These are phyloP conservation scores for Brassica cretica DNA, from an alignment of 345 rosid species.

Conservation along the genomic window DNA sequence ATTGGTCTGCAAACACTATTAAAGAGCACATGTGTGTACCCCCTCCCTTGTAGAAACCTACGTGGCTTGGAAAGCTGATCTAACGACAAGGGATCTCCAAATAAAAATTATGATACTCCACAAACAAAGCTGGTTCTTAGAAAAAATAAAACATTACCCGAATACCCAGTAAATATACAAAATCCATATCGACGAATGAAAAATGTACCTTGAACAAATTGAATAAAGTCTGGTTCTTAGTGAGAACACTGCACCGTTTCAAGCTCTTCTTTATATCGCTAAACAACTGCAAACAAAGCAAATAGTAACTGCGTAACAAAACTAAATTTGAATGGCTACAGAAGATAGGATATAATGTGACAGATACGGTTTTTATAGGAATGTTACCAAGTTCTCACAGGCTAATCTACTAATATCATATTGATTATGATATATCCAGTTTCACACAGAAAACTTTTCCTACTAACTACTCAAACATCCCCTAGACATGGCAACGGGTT, in stretches of 20 bases:
- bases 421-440: background rate
- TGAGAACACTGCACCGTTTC: slow-evolving; percentile 89
- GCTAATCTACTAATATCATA: slow-evolving; percentile 1
- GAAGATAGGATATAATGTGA: background rate
- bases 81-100: slow-evolving; percentile 20
- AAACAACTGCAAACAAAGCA: slow-evolving; percentile 61
- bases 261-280: slow-evolving; percentile 93
- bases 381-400: background rate
- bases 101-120: slow-evolving; percentile 7
- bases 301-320: slow-evolving; percentile 1
- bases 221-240: slow-evolving; percentile 81
- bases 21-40: background rate
- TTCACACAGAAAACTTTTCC: slow-evolving; percentile 4
- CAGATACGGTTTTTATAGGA: background rate
- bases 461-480: slow-evolving; percentile 25
- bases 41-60: slow-evolving; percentile 8
- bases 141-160: slow-evolving; percentile 11
- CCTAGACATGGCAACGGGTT: background rate
- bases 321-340: slow-evolving; percentile 4
- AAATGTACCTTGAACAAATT: slow-evolving; percentile 81
- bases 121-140: slow-evolving; percentile 15
- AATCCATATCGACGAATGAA: background rate
- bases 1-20: slow-evolving; percentile 1
- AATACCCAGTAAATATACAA: slow-evolving; percentile 7
- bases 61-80: slow-evolving; percentile 14